A percentile compares a stretch with the other conserved stretches of the same genome.
Conservation (phyloP, 1,284 basidiomycete species). For the Taiwanofungus camphoratus region DNA sequence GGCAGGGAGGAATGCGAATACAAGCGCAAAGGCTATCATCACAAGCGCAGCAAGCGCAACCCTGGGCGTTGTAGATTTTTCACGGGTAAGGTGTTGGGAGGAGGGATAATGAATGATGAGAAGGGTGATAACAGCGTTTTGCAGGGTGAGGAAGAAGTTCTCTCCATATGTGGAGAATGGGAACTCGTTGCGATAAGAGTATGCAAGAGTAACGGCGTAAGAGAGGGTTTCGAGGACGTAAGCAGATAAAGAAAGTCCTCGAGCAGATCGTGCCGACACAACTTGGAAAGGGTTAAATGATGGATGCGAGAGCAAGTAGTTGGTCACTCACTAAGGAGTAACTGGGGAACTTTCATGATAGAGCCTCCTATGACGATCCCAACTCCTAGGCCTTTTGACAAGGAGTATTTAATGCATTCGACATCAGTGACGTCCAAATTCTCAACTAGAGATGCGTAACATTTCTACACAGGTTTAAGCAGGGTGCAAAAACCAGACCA, state of each 20-base stretch:
- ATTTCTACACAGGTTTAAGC: conserved; percentile 54
- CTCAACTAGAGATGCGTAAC: conserved; percentile 87
- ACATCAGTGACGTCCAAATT: conserved; percentile 82
- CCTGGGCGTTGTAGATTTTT: conserved; percentile 14
- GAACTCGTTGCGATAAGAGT: conserved; percentile 78
- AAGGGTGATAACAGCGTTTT: conserved; percentile 79
- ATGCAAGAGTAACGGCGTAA: conserved; percentile 84
- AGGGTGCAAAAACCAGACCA: not conserved
- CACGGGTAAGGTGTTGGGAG: conserved; percentile 18
- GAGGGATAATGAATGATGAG: conserved; percentile 68
- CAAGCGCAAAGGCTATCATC: conserved; percentile 36
- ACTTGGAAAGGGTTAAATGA: conserved; percentile 33
- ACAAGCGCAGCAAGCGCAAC: conserved; percentile 33
- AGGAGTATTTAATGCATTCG: conserved; percentile 83
- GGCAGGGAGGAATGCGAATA: conserved; percentile 47
- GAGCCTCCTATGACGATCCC: conserved; percentile 91
- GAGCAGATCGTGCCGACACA: conserved; percentile 62
- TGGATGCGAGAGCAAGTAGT: not conserved
- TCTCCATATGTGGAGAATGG: conserved; percentile 97
- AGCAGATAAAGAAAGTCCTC: conserved; percentile 77
- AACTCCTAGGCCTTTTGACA: conserved; percentile 90
- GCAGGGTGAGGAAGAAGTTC: conserved; percentile 82
- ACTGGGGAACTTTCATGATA: conserved; percentile 94
- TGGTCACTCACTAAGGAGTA: conserved; percentile 58
- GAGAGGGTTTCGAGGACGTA: conserved; percentile 83